Base-by-base conservation (phyloP, 805 yeast genomes). In the Wickerhamomyces strasburgensis region DNA sequence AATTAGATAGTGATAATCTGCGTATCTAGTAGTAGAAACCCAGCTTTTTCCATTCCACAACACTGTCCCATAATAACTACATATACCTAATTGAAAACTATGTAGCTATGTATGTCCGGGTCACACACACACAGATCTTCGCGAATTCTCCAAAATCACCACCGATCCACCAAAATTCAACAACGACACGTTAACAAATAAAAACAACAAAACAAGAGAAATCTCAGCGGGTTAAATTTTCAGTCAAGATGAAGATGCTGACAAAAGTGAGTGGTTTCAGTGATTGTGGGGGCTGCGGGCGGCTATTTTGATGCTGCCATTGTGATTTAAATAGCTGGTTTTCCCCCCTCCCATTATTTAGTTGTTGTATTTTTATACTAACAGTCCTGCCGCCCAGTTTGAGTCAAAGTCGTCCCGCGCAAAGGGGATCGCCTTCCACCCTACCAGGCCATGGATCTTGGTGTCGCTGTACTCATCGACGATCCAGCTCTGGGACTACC, bases 401-500 rank as follows among this genome's bases (percentile, higher is more conserved):
- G 97, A 94, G 68, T 89, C 98, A 57, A 87, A 93, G 75, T 87
- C 97, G 47, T 85, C 97, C 42, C 75, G 98, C 73, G 96, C 98
- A 43, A 88, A 93, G 66, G 95, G 97, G 48, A 85, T 93, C 58
- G 97, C 98, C 40, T 88, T 93, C 67, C 96, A 94, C 65, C 96
- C 98, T 36, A 80, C 80, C 49, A 71, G 93, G 61, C 97, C 98
- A 42, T 93, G 96, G 97, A 86, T 88, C 42, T 72, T 93, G 52
- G 98, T 89, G 24, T 88, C 98, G 6, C 72, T 94, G 43, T 93
- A 90, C 62, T 85, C 96, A 19, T 87, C 96, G n/a, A 88, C 96
- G n/a, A 90, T 93, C 60, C 98, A 94, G 63, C 72, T 93, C 47
- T 93, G 99, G 99, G 99, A 93, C 64, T 93, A 94, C 65, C 80